Percentiles rank a stretch among this genome's conserved stretches.
phyloP scores from a whole-genome alignment of 306 rosid genomes.

The Trifolium pratense region DNA sequence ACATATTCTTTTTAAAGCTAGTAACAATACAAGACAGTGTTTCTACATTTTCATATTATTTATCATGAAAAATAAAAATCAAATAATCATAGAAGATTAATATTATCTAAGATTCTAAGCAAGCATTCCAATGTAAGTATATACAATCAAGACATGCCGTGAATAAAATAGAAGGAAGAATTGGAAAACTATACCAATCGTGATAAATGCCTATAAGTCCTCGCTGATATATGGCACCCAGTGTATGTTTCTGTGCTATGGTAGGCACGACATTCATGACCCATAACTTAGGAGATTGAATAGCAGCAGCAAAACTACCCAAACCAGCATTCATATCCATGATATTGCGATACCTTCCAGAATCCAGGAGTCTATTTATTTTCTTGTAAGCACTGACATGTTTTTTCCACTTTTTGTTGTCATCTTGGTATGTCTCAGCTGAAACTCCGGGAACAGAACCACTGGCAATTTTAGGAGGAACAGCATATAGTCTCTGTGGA shows the following conservation, averaged over 20 bases:
- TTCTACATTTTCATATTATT: background rate
- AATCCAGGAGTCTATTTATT: constrained; percentile 66
- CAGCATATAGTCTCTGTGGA: constrained; percentile 76
- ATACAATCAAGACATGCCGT: constrained; percentile 20
- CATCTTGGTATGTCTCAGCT: constrained; percentile 62
- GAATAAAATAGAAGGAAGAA: constrained; percentile 17
- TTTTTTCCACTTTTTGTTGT: constrained; percentile 78
- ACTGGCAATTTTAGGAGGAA: constrained; percentile 84
- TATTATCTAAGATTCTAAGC: background rate
- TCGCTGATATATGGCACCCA: constrained; percentile 77
- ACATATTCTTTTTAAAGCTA: background rate
- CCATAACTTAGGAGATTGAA: constrained; percentile 82
- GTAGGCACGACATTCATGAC: constrained; percentile 96
- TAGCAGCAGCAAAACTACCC: constrained; percentile 91
- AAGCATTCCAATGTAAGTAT: background rate
- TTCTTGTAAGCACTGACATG: constrained; percentile 84
- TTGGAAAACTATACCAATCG: constrained; percentile 69
- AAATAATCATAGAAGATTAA: background rate
- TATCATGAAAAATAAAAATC: background rate
- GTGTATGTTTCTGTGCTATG: constrained; percentile 72
- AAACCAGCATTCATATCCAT: constrained; percentile 98
- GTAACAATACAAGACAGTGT: constrained; percentile 27
- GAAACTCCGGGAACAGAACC: constrained; percentile 85
- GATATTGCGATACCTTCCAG: constrained; percentile 96
- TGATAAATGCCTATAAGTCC: constrained; percentile 94